phyloP scores from a whole-genome alignment of 495 filamentous ascomycete species.

The Xylaria flabelliformis region DNA sequence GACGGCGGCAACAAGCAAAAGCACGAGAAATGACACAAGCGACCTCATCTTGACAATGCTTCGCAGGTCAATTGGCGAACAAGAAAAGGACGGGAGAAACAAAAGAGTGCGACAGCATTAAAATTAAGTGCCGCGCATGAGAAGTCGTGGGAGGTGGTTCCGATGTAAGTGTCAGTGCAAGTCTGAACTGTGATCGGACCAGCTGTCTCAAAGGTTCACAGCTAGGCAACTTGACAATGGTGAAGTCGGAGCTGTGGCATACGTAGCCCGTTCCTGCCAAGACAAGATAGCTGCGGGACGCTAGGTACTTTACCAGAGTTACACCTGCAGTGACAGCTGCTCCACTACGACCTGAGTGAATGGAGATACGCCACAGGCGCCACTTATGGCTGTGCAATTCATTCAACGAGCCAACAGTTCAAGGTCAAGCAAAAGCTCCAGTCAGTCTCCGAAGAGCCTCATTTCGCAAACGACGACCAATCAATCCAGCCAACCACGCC shows the following conservation, averaged over 20 bases:
- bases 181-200: conserved; percentile 18
- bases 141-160: conserved; percentile 29
- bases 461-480: background rate
- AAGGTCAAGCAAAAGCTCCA: background rate
- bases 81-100: conserved; percentile 37
- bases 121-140: conserved; percentile 35
- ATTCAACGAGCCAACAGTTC: background rate
- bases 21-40: conserved; percentile 70
- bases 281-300: conserved; percentile 22
- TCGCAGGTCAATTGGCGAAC: conserved; percentile 44
- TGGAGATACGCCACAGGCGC: background rate
- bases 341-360: too few relatives aligned
- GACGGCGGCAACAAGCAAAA: conserved; percentile 68
- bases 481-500: conserved; percentile 11
- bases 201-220: conserved; percentile 26
- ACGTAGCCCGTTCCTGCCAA: conserved; percentile 47
- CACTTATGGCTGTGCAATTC: conserved; percentile 14
- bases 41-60: conserved; percentile 68
- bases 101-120: conserved; percentile 36
- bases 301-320: background rate
- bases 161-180: conserved; percentile 1
- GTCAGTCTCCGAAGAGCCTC: conserved; percentile 11
- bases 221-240: conserved; percentile 17
- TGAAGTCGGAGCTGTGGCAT: conserved; percentile 38
- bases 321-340: background rate